Evolutionary conservation across 306 rosid species (phyloP).

Genomic region (Cotoneaster glaucophyllus): DNA sequence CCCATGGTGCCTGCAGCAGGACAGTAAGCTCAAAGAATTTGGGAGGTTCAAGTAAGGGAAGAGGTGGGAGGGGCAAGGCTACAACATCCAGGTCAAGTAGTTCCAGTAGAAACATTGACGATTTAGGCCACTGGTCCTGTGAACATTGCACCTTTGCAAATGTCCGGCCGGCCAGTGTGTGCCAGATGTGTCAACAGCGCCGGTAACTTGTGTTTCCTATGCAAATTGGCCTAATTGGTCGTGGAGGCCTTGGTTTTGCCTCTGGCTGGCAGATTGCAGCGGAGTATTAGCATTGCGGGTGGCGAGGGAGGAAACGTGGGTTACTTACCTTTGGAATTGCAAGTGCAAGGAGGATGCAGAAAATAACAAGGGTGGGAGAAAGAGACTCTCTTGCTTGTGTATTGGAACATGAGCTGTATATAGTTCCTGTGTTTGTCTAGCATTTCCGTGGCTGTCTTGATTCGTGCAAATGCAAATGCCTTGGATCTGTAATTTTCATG

Average conservation of each 20-base stretch:
- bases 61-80: slow-evolving; percentile 42
- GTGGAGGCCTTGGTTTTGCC: neutral
- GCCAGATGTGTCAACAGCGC: slow-evolving; percentile 43
- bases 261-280: slow-evolving; percentile 4
- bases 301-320: neutral
- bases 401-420: slow-evolving; percentile 24
- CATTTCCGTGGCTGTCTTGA: slow-evolving; percentile 8
- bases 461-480: slow-evolving; percentile 19
- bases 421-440: slow-evolving; percentile 13
- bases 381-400: neutral
- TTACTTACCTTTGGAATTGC: neutral
- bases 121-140: slow-evolving; percentile 42
- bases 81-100: slow-evolving; percentile 30
- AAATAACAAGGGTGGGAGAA: slow-evolving; percentile 5
- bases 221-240: slow-evolving; percentile 12
- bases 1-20: slow-evolving; percentile 35
- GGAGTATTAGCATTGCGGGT: neutral
- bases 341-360: neutral
- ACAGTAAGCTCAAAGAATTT: slow-evolving; percentile 31
- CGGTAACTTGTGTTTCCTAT: slow-evolving; percentile 7
- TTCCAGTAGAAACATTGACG: slow-evolving; percentile 32
- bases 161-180: slow-evolving; percentile 21
- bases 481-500: slow-evolving; percentile 5
- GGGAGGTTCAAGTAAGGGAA: slow-evolving; percentile 34
- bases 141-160: slow-evolving; percentile 48